These are phyloP conservation scores for Plenodomus biglobosus DNA, from an alignment of 2,329 filamentous ascomycete species.

Conservation along the genomic window DNA sequence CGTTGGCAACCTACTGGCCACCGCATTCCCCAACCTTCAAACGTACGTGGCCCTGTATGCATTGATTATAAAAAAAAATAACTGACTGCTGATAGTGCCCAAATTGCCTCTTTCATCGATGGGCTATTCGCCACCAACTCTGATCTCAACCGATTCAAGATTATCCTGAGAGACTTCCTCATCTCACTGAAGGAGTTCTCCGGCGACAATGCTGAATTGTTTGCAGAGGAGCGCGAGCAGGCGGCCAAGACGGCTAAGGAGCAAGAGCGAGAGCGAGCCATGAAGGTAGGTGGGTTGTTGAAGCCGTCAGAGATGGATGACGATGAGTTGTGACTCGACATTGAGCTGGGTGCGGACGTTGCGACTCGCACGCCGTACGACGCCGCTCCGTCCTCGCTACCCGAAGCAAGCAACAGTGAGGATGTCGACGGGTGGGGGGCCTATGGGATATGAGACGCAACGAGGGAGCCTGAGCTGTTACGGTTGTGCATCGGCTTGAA, in stretches of 20 bases:
- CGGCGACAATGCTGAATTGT: conserved; percentile 92
- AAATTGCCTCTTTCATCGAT: conserved; percentile 89
- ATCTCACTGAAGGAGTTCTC: conserved; percentile 97
- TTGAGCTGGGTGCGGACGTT: conserved; percentile 43
- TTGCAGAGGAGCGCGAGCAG: conserved; percentile 90
- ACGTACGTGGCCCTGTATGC: conserved; percentile 60
- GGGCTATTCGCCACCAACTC: conserved; percentile 86
- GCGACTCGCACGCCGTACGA: conserved; percentile 45
- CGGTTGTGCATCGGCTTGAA: conserved; percentile 9
- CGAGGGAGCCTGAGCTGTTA: conserved; percentile 10
- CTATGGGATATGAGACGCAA: conserved; percentile 55
- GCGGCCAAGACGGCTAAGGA: conserved; percentile 82
- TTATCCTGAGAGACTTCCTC: conserved; percentile 93
- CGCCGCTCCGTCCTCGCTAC: conserved; percentile 10
- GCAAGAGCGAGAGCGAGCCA: conserved; percentile 85
- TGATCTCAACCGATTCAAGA: conserved; percentile 90
- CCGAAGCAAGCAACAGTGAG: conserved; percentile 15
- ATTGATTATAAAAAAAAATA: background rate
- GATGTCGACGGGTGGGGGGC: conserved; percentile 65
- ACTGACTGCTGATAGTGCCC: conserved; percentile 59
- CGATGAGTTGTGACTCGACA: conserved; percentile 75
- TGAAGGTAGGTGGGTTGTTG: conserved; percentile 92
- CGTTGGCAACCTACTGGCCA: conserved; percentile 79
- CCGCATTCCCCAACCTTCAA: conserved; percentile 91
- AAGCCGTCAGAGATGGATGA: conserved; percentile 96